Evolutionary conservation across 2,329 filamentous ascomycete species (phyloP).

Genomic region (Ascochyta rabiei): DNA sequence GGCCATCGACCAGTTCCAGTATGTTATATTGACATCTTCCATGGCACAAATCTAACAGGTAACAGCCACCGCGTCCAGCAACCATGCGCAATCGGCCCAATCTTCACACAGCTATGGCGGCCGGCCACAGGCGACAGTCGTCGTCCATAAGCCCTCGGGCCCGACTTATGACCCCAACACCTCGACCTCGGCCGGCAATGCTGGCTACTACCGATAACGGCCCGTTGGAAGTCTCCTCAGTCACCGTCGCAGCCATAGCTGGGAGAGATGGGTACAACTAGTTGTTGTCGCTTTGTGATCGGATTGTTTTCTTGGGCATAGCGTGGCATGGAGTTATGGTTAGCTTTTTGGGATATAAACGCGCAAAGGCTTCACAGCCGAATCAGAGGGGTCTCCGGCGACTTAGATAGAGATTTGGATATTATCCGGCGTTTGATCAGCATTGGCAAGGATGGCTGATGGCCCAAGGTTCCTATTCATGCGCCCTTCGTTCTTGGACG

Average conservation of each 20-base stretch:
- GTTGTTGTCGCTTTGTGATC: neutral
- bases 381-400: neutral
- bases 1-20: neutral
- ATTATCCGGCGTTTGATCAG: neutral
- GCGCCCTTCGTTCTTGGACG: neutral
- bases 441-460: slow-evolving; percentile 6
- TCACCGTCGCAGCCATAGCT: neutral
- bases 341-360: neutral
- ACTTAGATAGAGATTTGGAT: neutral
- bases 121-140: neutral
- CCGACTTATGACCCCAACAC: slow-evolving; percentile 4
- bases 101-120: slow-evolving; percentile 6
- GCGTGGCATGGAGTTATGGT: slow-evolving; percentile 8
- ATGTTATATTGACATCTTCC: neutral
- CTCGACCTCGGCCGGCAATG: neutral
- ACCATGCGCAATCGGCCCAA: slow-evolving; percentile 6
- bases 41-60: neutral
- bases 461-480: slow-evolving; percentile 6
- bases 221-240: neutral
- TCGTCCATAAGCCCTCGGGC: slow-evolving; percentile 10
- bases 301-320: neutral
- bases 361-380: neutral
- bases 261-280: slow-evolving; percentile 13
- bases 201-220: slow-evolving; percentile 3
- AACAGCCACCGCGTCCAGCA: neutral